Percentiles rank a stretch among this genome's conserved stretches.
Evolutionary conservation across 2,329 filamentous ascomycete species (phyloP).

Genomic region (Drechslera avenae): DNA sequence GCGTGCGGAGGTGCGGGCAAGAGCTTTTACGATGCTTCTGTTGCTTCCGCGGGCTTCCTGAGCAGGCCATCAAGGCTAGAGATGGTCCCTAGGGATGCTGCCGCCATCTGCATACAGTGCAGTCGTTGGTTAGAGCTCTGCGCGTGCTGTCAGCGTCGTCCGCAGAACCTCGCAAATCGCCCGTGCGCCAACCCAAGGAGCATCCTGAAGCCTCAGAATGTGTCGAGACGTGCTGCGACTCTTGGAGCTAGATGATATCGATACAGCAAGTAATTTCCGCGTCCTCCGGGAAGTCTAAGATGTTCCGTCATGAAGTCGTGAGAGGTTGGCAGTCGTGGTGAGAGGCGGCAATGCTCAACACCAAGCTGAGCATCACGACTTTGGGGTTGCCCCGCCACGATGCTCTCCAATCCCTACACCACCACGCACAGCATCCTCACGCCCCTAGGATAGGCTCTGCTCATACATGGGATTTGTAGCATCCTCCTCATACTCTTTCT

Average conservation of each 20-base stretch:
- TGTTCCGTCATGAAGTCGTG: neutral
- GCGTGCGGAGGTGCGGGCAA: no score
- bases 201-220: neutral
- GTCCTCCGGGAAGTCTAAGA: neutral
- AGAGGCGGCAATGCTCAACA: constrained; percentile 9
- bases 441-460: no score
- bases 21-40: no score
- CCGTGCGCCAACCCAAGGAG: neutral
- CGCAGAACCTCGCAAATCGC: neutral
- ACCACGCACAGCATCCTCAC: neutral
- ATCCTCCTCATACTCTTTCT: no score
- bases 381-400: neutral
- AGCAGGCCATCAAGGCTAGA: neutral
- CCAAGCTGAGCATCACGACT: constrained; percentile 9
- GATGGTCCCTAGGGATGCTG: neutral
- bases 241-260: neutral
- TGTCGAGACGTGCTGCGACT: neutral
- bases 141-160: neutral
- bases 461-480: no score
- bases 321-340: neutral
- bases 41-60: no score
- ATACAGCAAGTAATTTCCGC: neutral
- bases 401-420: neutral
- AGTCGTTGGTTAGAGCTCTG: no score
- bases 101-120: no score